Evolutionary conservation across 2,329 filamentous ascomycete genomes (phyloP), one percentile per base, ranked within the genome.

Genomic region (Colletotrichum gigasporum): DNA sequence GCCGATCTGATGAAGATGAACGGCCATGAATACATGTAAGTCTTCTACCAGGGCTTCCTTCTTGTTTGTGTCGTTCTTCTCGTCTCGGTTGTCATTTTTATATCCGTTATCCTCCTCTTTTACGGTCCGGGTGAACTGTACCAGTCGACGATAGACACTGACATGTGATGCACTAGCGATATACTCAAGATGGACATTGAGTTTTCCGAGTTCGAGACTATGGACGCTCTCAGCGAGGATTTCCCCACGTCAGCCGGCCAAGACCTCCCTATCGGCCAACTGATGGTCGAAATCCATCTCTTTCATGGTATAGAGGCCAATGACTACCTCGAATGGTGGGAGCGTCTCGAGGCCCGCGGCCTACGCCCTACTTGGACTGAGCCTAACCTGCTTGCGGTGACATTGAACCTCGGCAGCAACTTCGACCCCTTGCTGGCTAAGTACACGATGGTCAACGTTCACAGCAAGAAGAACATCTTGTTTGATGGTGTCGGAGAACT

Each of bases 111-210:
- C n/a, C n/a, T n/a, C n/a, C n/a, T n/a, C n/a, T n/a, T n/a, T n/a
- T n/a, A n/a, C n/a, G n/a, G n/a, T n/a, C n/a, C n/a, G n/a, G n/a
- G n/a, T n/a, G n/a, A n/a, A n/a, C n/a, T n/a, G n/a, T n/a, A n/a
- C n/a, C n/a, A n/a, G n/a, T n/a, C n/a, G n/a, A n/a, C n/a, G n/a
- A n/a, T n/a, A n/a, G n/a, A 12, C 4, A 42, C 60, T 69, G 44
- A 67, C 53, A 37, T 20, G 9, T 32, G 14, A 18, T 14, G 28
- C 16, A 34, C 30, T 53, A 75, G 73, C 52, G 78, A 80, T 65
- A 73, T 80, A 18, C 56, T 79, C 35, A 79, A 79, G 68, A 79
- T 79, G 63, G 77, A 80, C 65, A 75, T 79, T 42, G 78, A 79
- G 53, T 74, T 73, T 4, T 65, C 69, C 11, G 78, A 79, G 62